phyloP scores from a whole-genome alignment of 306 rosid species.

The Ceratonia siliqua region DNA sequence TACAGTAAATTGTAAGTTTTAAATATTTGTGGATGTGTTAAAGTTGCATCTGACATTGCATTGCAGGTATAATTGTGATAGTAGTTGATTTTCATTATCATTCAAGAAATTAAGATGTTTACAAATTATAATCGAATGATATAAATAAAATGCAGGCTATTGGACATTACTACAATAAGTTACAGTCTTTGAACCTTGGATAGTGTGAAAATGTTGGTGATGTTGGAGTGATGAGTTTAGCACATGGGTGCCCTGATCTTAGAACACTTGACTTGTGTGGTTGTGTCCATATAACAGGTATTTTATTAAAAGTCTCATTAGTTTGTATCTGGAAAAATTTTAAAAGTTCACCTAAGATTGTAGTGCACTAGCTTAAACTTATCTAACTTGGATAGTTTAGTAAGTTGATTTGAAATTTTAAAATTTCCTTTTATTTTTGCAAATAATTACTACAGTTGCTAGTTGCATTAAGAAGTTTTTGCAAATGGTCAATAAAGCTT shows the following conservation, averaged over 20 bases:
- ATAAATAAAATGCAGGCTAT: conserved; percentile 62
- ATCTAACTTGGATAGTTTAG: neutral
- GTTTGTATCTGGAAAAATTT: neutral
- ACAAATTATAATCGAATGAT: conserved; percentile 5
- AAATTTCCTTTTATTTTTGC: neutral
- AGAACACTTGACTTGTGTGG: conserved; percentile 80
- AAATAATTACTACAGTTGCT: neutral
- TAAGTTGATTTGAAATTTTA: neutral
- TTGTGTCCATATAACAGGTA: conserved; percentile 88
- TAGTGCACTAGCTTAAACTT: neutral
- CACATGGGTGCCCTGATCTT: conserved; percentile 90
- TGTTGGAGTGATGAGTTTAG: conserved; percentile 83
- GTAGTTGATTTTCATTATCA: neutral
- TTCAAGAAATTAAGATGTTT: neutral
- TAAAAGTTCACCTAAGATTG: neutral
- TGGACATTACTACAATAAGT: conserved; percentile 70
- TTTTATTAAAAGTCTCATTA: neutral
- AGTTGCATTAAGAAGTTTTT: neutral
- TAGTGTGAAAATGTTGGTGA: conserved; percentile 91
- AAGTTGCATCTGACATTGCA: conserved; percentile 77
- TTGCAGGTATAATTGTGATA: conserved; percentile 59
- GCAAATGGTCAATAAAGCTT: neutral
- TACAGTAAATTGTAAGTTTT: conserved; percentile 69
- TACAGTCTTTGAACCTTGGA: conserved; percentile 84
- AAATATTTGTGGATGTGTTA: conserved; percentile 88